Evolutionary conservation across 139 green algal species (phyloP).

Genomic region (Chlorella vulgaris): DNA sequence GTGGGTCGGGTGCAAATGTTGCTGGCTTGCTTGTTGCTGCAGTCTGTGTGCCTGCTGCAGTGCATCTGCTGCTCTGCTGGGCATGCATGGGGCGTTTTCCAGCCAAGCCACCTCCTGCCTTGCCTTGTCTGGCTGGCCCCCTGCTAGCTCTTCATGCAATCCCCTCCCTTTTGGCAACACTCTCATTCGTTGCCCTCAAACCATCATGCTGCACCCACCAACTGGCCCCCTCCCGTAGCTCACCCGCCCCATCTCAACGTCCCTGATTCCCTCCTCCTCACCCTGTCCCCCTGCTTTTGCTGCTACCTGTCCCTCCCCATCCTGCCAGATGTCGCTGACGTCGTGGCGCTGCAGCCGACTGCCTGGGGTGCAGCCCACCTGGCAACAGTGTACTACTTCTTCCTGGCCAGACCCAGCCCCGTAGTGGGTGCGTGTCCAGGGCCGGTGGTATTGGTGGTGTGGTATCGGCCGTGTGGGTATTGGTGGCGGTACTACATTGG

Average conservation of each 20-base stretch:
- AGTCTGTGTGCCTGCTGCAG: background rate
- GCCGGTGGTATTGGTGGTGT: no score
- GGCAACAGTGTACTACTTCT: slow-evolving; percentile 29
- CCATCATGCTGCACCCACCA: no score
- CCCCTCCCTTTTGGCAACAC: no score
- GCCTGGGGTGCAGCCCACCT: background rate
- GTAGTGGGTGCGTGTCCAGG: background rate
- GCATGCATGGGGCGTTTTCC: no score
- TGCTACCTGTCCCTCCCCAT: background rate
- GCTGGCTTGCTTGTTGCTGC: background rate
- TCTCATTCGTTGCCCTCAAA: no score
- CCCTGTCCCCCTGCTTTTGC: no score
- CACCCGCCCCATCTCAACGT: background rate
- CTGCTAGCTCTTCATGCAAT: no score
- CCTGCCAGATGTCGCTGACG: slow-evolving; percentile 13
- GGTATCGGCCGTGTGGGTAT: no score
- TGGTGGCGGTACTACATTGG: no score
- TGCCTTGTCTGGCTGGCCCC: no score
- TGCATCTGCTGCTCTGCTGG: background rate
- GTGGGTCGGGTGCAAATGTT: background rate
- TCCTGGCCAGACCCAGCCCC: slow-evolving; percentile 39
- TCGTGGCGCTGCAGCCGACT: slow-evolving; percentile 35
- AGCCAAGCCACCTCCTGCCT: no score
- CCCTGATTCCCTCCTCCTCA: background rate
- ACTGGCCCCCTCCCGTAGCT: background rate